Base-by-base conservation (phyloP, 2,329 filamentous ascomycete genomes). In the Penicillium sp. region DNA sequence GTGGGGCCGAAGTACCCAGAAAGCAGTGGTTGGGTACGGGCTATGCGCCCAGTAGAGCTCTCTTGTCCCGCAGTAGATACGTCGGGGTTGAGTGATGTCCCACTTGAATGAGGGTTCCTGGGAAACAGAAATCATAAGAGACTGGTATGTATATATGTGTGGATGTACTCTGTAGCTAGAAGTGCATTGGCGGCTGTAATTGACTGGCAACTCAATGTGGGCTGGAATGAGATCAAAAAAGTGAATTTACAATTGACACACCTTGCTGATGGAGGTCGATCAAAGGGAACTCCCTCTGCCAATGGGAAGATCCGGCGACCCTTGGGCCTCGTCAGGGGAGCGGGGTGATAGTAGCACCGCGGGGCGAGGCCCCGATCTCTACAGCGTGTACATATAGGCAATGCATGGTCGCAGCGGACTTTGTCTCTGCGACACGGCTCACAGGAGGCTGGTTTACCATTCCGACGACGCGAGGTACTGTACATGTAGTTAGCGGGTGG, bases 1-100 rank as follows among this genome's bases (percentile, higher is more conserved):
- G 61, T 68, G 3, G 66, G 65, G 9, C 66, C 66, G n/a, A 68
- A 56, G 29, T 68, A 66, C 7, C 64, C 60, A 10, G 61, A 53
- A 8, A 59, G 48, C 2, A 62, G 45, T 17, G 61, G 51, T 10
- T 56, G 46, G 34, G 51, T 50, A 22, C 52, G 42, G 10, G 43
- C 24, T 34, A 28, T 45, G 12, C 39, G 43, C 2, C 46, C 39
- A 4, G 49, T 45, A 26, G 46, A 50, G 26, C 26, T 38, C 24
- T 47, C 53, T 12, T 49, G 33, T n/a, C 29, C 24, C 40, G 15
- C 26, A 35, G 26, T 38, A 13, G 49, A 24, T 7, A 40, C 40
- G 6, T 39, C 17, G 6, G 37, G 35, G 15, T 44, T 46, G 26
- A 33, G 43, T 31, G 34, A 32, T 22, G 48, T 19, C 38, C 51